These are phyloP conservation scores for Ustilago esculenta DNA, from an alignment of 1,284 basidiomycete species.

Conservation along the genomic window DNA sequence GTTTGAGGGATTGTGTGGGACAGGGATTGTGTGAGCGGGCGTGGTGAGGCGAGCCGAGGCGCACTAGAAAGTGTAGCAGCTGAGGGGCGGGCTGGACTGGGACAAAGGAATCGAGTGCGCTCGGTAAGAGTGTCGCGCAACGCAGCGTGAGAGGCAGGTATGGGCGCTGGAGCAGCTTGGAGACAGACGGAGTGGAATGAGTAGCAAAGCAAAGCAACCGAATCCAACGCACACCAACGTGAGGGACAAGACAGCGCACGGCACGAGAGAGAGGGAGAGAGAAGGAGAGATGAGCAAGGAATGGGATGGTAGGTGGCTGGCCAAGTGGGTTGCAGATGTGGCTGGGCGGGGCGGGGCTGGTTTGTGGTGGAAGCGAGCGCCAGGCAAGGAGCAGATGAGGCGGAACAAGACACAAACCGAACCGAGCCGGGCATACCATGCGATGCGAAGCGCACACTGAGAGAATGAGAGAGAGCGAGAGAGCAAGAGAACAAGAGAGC, in stretches of 20 bases:
- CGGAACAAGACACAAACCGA: not conserved
- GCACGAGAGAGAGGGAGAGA: not conserved
- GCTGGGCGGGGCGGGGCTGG: slow-evolving; percentile 11
- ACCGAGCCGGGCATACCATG: no score
- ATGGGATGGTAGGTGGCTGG: slow-evolving; percentile 7
- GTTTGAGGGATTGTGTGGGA: not conserved
- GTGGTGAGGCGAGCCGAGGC: not conserved
- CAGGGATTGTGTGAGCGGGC: not conserved
- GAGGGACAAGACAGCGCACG: not conserved
- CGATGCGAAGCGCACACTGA: no score
- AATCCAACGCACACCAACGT: no score
- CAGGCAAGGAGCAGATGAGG: not conserved
- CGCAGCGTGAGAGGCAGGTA: no score
- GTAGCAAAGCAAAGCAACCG: no score
- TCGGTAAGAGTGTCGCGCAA: no score
- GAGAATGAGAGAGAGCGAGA: no score
- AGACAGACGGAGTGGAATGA: no score
- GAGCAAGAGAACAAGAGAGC: no score
- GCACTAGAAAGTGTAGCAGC: no score
- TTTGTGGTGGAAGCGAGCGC: slow-evolving; percentile 1
- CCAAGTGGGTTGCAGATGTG: slow-evolving; percentile 9
- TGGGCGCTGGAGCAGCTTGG: no score
- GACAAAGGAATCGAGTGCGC: not conserved
- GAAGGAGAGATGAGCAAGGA: no score
- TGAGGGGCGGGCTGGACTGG: not conserved